These are phyloP conservation scores for Petunia axillaris DNA, from an alignment of 257 asterid genomes.

Conservation along the genomic window DNA sequence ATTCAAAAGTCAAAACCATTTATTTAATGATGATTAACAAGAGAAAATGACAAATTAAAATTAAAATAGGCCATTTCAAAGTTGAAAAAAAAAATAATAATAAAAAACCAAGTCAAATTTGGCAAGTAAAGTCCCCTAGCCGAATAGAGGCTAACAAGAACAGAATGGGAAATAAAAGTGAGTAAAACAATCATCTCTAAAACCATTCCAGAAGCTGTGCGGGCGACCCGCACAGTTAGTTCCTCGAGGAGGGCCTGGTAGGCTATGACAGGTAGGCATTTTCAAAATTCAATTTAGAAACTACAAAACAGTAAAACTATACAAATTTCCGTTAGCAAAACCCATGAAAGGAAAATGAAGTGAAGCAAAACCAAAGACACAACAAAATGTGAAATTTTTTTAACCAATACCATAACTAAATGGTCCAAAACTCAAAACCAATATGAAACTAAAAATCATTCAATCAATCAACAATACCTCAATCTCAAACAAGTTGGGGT, in stretches of 20 bases:
- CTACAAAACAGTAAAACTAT: neutral
- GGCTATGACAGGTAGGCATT: neutral
- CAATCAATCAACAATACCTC: no score
- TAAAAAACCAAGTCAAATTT: conserved; percentile 1
- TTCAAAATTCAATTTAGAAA: neutral
- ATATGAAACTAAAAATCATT: neutral
- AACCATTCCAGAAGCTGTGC: neutral
- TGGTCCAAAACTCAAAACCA: neutral
- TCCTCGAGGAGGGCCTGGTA: no score
- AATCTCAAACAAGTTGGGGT: no score
- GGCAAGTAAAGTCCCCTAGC: neutral
- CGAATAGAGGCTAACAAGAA: neutral
- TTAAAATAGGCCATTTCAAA: neutral
- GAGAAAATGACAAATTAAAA: conserved; percentile 18
- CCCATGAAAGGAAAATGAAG: neutral
- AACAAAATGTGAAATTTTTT: neutral
- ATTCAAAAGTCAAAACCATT: conserved; percentile 25
- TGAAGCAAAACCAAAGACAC: neutral
- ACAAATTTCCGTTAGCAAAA: neutral
- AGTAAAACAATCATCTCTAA: neutral
- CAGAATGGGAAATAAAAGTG: neutral
- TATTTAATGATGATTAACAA: conserved; percentile 1
- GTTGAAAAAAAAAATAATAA: neutral
- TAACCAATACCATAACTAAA: neutral
- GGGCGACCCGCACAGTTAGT: no score